These are phyloP conservation scores for Ustilaginoidea virens DNA, from an alignment of 2,329 filamentous ascomycete species.

Conservation along the genomic window DNA sequence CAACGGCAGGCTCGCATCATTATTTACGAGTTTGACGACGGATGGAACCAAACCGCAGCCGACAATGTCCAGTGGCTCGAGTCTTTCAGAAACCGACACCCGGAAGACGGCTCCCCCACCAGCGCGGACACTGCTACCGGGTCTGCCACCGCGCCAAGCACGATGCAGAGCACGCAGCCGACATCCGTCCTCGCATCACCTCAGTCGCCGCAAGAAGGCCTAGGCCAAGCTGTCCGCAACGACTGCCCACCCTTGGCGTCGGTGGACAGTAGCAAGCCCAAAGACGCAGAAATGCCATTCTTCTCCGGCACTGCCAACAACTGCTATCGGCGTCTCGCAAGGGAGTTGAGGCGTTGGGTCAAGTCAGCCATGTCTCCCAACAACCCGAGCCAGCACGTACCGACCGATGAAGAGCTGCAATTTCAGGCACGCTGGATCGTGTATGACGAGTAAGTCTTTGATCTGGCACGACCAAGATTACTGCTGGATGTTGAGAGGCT, in stretches of 20 bases:
- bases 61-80: conserved; percentile 39
- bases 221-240: conserved; percentile 1
- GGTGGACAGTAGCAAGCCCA: conserved; percentile 1
- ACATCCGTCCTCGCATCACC: conserved; percentile 6
- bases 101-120: conserved; percentile 6
- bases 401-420: conserved; percentile 45
- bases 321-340: conserved; percentile 40
- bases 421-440: conserved; percentile 48
- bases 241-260: conserved; percentile 5
- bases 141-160: background rate
- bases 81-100: conserved; percentile 34
- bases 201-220: conserved; percentile 7
- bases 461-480: too few species aligned
- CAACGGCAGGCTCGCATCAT: conserved; percentile 43
- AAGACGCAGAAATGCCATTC: conserved; percentile 15
- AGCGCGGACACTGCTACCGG: conserved; percentile 2
- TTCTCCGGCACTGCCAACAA: conserved; percentile 46
- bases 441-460: conserved; percentile 39
- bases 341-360: conserved; percentile 37
- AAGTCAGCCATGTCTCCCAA: conserved; percentile 38
- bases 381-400: conserved; percentile 44
- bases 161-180: background rate
- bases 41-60: conserved; percentile 48
- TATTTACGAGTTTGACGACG: conserved; percentile 46
- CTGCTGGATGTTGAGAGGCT: background rate